These are phyloP conservation scores for Sporothrix inflata DNA, from an alignment of 2,329 filamentous ascomycete genomes.

Conservation along the genomic window DNA sequence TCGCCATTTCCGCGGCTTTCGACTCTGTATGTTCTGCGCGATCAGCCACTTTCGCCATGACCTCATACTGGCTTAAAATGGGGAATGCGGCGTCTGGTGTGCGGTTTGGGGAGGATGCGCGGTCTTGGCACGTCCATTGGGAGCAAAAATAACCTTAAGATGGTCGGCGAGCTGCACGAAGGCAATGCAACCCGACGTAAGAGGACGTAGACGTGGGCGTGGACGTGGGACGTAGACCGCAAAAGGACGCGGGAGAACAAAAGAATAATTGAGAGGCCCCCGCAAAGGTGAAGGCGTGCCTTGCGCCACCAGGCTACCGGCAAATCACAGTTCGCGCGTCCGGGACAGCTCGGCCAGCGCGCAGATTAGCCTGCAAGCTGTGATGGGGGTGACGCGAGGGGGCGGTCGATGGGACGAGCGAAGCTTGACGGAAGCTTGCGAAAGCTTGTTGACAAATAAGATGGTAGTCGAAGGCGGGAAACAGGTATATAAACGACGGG, in stretches of 20 bases:
- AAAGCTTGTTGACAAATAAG: constrained; percentile 6
- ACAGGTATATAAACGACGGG: neutral
- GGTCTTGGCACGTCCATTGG: neutral
- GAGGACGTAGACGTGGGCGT: neutral
- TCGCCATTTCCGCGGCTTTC: constrained; percentile 2
- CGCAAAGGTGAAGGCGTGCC: neutral
- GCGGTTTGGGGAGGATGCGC: neutral
- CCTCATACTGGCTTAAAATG: constrained; percentile 21
- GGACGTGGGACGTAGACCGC: neutral
- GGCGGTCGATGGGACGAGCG: neutral
- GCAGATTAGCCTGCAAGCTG: constrained; percentile 20
- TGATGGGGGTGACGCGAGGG: constrained; percentile 5
- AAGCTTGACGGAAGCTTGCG: neutral
- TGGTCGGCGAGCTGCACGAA: neutral
- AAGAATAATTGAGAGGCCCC: neutral
- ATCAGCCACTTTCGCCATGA: constrained; percentile 2
- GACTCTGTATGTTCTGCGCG: neutral
- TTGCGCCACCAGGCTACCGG: constrained; percentile 2
- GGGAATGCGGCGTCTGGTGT: constrained; percentile 5
- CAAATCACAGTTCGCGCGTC: constrained; percentile 10
- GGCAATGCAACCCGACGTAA: neutral
- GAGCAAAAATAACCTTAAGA: constrained; percentile 11
- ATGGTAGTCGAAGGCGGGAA: too few relatives aligned
- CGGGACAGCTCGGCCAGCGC: constrained; percentile 5
- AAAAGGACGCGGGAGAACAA: neutral